Evolutionary conservation across 2,329 filamentous ascomycete genomes (phyloP).

Genomic region (Fusarium haematococcum): DNA sequence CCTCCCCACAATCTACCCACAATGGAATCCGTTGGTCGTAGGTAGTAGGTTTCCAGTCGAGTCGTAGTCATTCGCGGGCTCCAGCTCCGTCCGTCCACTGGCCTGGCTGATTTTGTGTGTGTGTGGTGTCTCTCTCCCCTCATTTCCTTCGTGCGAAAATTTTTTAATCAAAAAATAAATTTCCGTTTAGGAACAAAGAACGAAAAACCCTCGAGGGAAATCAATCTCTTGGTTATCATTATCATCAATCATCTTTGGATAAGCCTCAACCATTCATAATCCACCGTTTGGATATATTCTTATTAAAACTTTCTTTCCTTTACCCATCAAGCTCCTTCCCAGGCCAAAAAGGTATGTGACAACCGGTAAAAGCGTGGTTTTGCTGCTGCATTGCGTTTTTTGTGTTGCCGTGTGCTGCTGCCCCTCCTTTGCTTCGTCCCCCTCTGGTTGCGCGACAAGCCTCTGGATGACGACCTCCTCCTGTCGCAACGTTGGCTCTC

Average conservation of each 20-base stretch:
- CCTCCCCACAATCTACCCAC: constrained; percentile 34
- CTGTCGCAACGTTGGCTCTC: constrained; percentile 20
- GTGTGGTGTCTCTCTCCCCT: constrained; percentile 37
- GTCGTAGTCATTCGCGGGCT: constrained; percentile 34
- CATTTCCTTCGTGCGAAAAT: constrained; percentile 41
- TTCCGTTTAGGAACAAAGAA: constrained; percentile 33
- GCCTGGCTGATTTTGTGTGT: constrained; percentile 9
- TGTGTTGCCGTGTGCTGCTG: constrained; percentile 29
- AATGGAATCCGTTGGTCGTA: constrained; percentile 30
- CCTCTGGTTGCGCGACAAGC: constrained; percentile 26
- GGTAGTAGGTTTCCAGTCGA: constrained; percentile 4
- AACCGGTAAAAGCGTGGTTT: constrained; percentile 16
- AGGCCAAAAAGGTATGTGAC: constrained; percentile 36
- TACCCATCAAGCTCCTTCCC: constrained; percentile 37
- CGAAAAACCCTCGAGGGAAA: constrained; percentile 21
- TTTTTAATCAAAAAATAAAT: constrained; percentile 38
- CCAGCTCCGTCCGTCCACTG: constrained; percentile 22
- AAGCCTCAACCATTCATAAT: constrained; percentile 9
- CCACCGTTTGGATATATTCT: constrained; percentile 29
- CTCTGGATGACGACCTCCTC: constrained; percentile 17
- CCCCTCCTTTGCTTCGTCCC: constrained; percentile 32
- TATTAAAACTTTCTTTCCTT: constrained; percentile 6
- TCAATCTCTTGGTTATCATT: constrained; percentile 7
- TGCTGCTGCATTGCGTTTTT: constrained; percentile 32
- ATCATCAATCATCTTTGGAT: constrained; percentile 23